Base-by-base conservation (phyloP, 768 basidiomycete genomes). In the Leccinum imitatum region DNA sequence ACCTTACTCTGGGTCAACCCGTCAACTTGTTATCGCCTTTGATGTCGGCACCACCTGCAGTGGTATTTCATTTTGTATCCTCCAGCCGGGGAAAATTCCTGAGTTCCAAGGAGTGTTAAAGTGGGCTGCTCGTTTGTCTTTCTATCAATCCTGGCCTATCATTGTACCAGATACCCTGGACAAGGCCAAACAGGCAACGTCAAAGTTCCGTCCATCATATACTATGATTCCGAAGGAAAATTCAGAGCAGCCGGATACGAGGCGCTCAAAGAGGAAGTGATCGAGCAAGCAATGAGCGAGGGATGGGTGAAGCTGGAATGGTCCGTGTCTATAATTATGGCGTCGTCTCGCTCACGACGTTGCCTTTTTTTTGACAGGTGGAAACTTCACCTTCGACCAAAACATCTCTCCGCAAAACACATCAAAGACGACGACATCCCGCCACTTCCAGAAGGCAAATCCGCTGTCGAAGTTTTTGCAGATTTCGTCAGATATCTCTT, bases 401-500 rank as follows among this genome's bases (percentile, higher is more conserved):
- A 66, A 52, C 61, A 75, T 30, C 53, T 76, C 21, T 52, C 59
- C 4, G 60, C 71, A 6, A 6, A 21, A 21, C 27, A 30, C 17
- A 50, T 50, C 50, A 50, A 30, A 10, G 50, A 27, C 17, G 57
- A 63, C 11, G 71, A 74, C 10, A 67, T 81, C 5, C 75, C 77
- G 2, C 71, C 74, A 1, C 72, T 83, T 3, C 82, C 81, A 1
- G 33, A 23, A 1, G 71, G 72, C 7, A 81, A 78, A 65, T 67
- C 74, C 23, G 65, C 70, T 1, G 61, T 76, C 7, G 65, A 75
- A 2, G 71, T 83, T 19, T 73, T 83, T 10, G 71, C 71, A 13
- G 81, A 83, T 60, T 80, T 78, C 59, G 65, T 83, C 37, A 39
- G 52, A 8, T 83, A 82, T 50, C 70, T 85, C 0, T 77, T 75